Percentiles rank a stretch among this genome's conserved stretches.
phyloP scores from a whole-genome alignment of 768 basidiomycete genomes.

The Russula dissimulans region DNA sequence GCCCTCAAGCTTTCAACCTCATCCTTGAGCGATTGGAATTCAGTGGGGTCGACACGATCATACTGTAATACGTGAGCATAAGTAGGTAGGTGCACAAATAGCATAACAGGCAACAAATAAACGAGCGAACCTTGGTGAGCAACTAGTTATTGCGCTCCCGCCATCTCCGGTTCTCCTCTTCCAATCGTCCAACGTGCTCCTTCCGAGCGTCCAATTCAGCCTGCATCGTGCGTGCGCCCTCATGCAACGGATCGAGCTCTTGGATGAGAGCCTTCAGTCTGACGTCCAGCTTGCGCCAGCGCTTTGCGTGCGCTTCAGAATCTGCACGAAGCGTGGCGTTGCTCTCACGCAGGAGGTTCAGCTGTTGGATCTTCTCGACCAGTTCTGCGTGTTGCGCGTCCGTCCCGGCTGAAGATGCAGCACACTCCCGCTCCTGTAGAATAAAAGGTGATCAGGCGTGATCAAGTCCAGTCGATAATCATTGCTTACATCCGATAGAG shows the following conservation, averaged over 20 bases:
- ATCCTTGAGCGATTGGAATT: conserved; percentile 69
- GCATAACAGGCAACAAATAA: not conserved
- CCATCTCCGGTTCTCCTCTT: conserved; percentile 73
- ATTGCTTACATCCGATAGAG: conserved; percentile 58
- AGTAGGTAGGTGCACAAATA: not conserved
- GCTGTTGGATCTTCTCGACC: conserved; percentile 76
- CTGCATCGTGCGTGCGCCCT: conserved; percentile 51
- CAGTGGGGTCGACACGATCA: conserved; percentile 81
- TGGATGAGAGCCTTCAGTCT: conserved; percentile 48
- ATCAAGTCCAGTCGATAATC: not conserved
- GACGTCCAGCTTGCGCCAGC: conserved; percentile 54
- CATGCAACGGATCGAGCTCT: conserved; percentile 68
- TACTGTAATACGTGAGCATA: conserved; percentile 38
- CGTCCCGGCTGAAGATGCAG: conserved; percentile 58
- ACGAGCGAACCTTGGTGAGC: conserved; percentile 57
- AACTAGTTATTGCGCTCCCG: conserved; percentile 76
- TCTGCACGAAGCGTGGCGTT: conserved; percentile 79
- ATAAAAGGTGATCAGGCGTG: not conserved
- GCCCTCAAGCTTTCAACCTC: conserved; percentile 44
- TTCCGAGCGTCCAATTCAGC: conserved; percentile 71
- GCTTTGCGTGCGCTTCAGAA: conserved; percentile 59
- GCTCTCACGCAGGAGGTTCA: conserved; percentile 80
- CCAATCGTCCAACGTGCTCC: conserved; percentile 56
- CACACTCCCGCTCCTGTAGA: conserved; percentile 69
- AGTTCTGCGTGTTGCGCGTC: conserved; percentile 77